phyloP scores from a whole-genome alignment of 805 yeast species.

The Diddensiella caesifluorescens region DNA sequence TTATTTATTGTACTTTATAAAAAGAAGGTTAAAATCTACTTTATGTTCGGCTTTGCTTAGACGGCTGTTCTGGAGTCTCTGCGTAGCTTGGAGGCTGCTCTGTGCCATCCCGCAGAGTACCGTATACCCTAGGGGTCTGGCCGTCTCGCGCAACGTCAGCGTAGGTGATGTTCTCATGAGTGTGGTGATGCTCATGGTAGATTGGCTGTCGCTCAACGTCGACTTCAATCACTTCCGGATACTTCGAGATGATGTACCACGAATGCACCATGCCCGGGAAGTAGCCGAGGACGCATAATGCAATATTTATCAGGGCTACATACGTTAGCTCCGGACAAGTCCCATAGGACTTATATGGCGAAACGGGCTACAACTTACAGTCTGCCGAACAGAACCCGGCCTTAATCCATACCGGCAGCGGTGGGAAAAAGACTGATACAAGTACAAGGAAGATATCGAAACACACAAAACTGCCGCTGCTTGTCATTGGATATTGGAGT shows the following conservation, averaged over 20 bases:
- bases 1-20: too few species aligned
- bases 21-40: too few species aligned
- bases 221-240: conserved; percentile 42
- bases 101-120: conserved; percentile 4
- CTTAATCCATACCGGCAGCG: conserved; percentile 69
- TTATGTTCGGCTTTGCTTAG: too few species aligned
- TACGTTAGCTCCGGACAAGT: too few species aligned
- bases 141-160: background rate
- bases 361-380: conserved; percentile 25
- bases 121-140: conserved; percentile 4
- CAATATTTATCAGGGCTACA: conserved; percentile 51
- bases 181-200: conserved; percentile 3
- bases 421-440: conserved; percentile 69
- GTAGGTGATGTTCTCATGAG: conserved; percentile 10
- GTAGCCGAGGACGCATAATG: conserved; percentile 64
- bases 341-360: background rate
- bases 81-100: background rate
- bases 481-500: background rate
- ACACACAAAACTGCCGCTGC: conserved; percentile 26
- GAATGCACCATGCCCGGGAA: conserved; percentile 75
- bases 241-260: conserved; percentile 71
- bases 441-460: conserved; percentile 64
- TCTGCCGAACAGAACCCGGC: conserved; percentile 71
- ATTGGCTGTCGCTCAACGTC: conserved; percentile 22
- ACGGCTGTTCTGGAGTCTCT: too few species aligned